Percentiles rank a stretch among this genome's conserved stretches.
Evolutionary conservation across 2,329 filamentous ascomycete species (phyloP).

Genomic region (Curvularia sp.): DNA sequence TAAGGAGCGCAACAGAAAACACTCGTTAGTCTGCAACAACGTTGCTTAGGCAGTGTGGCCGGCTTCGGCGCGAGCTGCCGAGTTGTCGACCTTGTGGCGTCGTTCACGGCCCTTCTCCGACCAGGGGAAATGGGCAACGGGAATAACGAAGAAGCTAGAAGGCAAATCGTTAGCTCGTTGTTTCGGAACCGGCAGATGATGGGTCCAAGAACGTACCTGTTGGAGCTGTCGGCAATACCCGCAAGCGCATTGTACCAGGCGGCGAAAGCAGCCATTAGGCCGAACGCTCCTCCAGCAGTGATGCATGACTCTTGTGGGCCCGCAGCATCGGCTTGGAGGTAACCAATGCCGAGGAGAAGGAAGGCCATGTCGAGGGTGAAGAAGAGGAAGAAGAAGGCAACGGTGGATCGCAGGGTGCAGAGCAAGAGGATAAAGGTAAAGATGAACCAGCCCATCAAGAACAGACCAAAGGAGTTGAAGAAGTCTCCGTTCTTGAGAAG

Average conservation of each 20-base stretch:
- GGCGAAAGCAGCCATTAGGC: slow-evolving; percentile 60
- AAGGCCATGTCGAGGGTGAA: slow-evolving; percentile 66
- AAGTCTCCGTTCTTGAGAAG: slow-evolving; percentile 48
- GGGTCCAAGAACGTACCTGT: slow-evolving; percentile 49
- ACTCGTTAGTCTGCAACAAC: not conserved
- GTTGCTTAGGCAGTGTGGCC: slow-evolving; percentile 10
- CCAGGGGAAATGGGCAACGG: slow-evolving; percentile 95
- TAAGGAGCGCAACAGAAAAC: not conserved
- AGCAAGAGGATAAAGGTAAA: slow-evolving; percentile 64
- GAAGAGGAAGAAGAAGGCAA: slow-evolving; percentile 65
- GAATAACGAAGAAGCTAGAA: slow-evolving; percentile 86
- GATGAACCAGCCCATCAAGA: slow-evolving; percentile 66
- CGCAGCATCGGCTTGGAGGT: slow-evolving; percentile 55
- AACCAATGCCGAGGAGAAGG: slow-evolving; percentile 62
- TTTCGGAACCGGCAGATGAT: not conserved
- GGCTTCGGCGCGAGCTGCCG: slow-evolving; percentile 26
- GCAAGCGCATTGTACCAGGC: slow-evolving; percentile 64
- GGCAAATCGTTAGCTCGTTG: slow-evolving; percentile 16
- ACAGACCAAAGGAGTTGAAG: slow-evolving; percentile 63
- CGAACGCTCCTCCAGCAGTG: slow-evolving; percentile 61
- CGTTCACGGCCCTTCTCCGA: slow-evolving; percentile 59
- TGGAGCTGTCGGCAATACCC: slow-evolving; percentile 62
- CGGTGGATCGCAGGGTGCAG: slow-evolving; percentile 64
- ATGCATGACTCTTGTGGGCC: slow-evolving; percentile 56
- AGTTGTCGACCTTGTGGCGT: slow-evolving; percentile 53